Evolutionary conservation across 148 eudicot species (phyloP), one percentile per base, ranked within the genome.

Genomic region (Simmondsia chinensis): DNA sequence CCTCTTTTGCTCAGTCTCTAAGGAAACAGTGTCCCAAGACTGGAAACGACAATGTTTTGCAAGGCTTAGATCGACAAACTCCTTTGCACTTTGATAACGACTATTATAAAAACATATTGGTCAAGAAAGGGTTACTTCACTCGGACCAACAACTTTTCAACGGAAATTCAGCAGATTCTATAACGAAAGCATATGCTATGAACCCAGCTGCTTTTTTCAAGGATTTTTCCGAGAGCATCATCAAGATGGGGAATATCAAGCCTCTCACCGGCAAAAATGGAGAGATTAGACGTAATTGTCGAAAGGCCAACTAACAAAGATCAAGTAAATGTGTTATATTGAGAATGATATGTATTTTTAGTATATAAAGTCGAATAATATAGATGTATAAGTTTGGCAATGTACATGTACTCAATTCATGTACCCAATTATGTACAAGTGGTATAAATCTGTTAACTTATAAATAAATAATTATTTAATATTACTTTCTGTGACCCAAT

Each of bases 101-200:
- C 33, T 87, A 82, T 20, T 87, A 57, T 74, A 70, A 60, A 32
- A 72, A 79, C 15, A 40, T 87, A 14, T 10, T 66, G 8, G 57
- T 39, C 32, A 51, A 71, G 25, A 67, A 65, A 49, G 96, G 96
- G 0, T 61, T 87, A 7, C 50, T 87, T 13, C 96, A 87, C 40
- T 76, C 96, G 0, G 96, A 87, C 31, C 96, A 87, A 21, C 70
- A 82, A 32, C 85, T 87, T 37, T 82, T 38, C 20, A 74, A 60
- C n/a, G 80, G 81, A 6, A 80, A 80, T 22, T 58, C 73, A 0
- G 74, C 88, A 0, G 72, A 76, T 50, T 23, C 65, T 20, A 57
- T 46, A 4, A 88, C 74, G 7, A 44, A 47, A 13, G 50, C 47
- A 5, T 87, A 79, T 21, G 57, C 68, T 0, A 10, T 39, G 0